Evolutionary conservation across 208 protist species (phyloP), one percentile per base, ranked within the genome.

Genomic region (Trypanosoma boissoni): DNA sequence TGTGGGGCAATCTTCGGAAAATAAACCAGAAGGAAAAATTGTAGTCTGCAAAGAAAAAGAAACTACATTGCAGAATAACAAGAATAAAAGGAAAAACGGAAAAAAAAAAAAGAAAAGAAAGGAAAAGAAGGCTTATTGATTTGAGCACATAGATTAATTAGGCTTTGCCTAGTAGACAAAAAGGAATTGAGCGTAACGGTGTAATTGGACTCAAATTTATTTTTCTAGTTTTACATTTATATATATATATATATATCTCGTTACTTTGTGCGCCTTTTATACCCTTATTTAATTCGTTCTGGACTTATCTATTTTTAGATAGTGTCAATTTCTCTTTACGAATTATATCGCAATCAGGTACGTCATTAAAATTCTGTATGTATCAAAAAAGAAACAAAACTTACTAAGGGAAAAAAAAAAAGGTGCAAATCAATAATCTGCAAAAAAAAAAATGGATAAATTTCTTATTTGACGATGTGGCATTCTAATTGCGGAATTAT

Each of bases 1-100:
- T 94, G 87, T 96, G 91, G 91, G 66, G 83, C 55, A 93, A 94
- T 60, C 83, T 96, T 21, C 85, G 83, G 37, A 92, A 93, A 65
- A 87, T 96, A 37, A 89, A 92, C 52, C 54, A 76, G 14, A 89
- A 82, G 71, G 82, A 81, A 49, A 62, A 88, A 34, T 73, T 95
- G 24, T 95, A 78, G n/a, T n/a, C n/a, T n/a, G n/a, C n/a, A 72
- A 23, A 29, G 29, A 16, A 6, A 39, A 12, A 12, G 34, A 6
- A 39, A 6, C 6, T 12, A 39, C 34, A 39, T 12, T 16, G 12
- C 6, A 39, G 12, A 39, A 39, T 16, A 39, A 39, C 6, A 39
- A 39, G 12, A 39, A 39, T 39, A 12, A 39, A 39, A 39, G 34
- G n/a, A 39, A 39, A 16, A 39, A 16, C 34, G 12, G 12, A 39